Conservation (phyloP, 495 filamentous ascomycete genomes). For the Xylaria acuta region DNA sequence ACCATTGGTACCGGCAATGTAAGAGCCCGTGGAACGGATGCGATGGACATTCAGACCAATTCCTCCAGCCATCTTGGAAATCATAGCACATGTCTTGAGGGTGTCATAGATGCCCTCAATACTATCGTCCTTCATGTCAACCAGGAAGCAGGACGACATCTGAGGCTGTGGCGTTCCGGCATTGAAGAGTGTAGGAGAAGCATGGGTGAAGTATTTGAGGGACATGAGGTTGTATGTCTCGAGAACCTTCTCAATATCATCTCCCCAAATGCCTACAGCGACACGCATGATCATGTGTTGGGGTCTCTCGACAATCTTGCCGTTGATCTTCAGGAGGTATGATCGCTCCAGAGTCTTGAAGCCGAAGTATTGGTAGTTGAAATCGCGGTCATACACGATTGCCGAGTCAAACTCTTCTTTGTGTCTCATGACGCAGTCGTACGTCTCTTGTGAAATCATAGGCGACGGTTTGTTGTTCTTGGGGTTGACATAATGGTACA, state of each 20-base stretch:
- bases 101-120: conserved; percentile 99
- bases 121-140: conserved; percentile 98
- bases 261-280: conserved; percentile 92
- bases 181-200: conserved; percentile 97
- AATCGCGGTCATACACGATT: conserved; percentile 98
- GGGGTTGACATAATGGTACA: conserved; percentile 96
- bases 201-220: conserved; percentile 95
- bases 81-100: conserved; percentile 98
- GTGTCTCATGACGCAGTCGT: conserved; percentile 92
- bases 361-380: conserved; percentile 99
- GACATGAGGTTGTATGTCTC: conserved; percentile 99
- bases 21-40: conserved; percentile 95
- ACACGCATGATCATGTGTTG: conserved; percentile 99
- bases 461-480: conserved; percentile 84
- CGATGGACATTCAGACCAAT: conserved; percentile 95
- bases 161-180: conserved; percentile 93
- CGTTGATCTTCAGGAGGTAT: conserved; percentile 90
- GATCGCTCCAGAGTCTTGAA: conserved; percentile 99
- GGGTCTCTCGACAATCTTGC: conserved; percentile 92
- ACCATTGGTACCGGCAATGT: conserved; percentile 96
- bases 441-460: conserved; percentile 90
- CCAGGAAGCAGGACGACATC: conserved; percentile 94
- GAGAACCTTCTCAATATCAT: conserved; percentile 89
- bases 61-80: conserved; percentile 98
- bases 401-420: conserved; percentile 96